Conservation (phyloP, 2,329 filamentous ascomycete genomes). For the Beauveria varroae region DNA sequence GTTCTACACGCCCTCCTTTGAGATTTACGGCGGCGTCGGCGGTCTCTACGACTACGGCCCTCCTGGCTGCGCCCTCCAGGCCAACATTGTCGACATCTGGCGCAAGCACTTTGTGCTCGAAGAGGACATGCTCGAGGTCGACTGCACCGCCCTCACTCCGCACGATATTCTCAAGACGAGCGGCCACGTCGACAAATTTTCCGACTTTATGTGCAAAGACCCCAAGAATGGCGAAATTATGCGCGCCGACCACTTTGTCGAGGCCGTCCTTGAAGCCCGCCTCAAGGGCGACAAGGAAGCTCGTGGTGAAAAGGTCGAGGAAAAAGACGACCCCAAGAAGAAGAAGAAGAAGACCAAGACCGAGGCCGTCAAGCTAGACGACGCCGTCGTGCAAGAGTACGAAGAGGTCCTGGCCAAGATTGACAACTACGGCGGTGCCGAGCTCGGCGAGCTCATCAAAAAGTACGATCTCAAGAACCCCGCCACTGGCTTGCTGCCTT, state of each 20-base stretch:
- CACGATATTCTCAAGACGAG: slow-evolving; percentile 90
- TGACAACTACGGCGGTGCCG: slow-evolving; percentile 85
- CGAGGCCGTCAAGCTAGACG: slow-evolving; percentile 77
- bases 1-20: slow-evolving; percentile 94
- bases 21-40: slow-evolving; percentile 85
- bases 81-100: slow-evolving; percentile 84
- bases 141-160: slow-evolving; percentile 90
- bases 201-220: slow-evolving; percentile 99
- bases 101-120: slow-evolving; percentile 87
- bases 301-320: slow-evolving; percentile 71
- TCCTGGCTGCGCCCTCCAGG: slow-evolving; percentile 76
- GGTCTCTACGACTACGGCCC: slow-evolving; percentile 93
- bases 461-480: slow-evolving; percentile 92
- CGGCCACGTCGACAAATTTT: slow-evolving; percentile 96
- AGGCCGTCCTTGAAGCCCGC: slow-evolving; percentile 81
- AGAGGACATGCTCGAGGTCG: slow-evolving; percentile 92
- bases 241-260: slow-evolving; percentile 91
- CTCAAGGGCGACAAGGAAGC: slow-evolving; percentile 90
- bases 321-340: slow-evolving; percentile 62
- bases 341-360: slow-evolving; percentile 89
- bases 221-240: slow-evolving; percentile 96
- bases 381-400: slow-evolving; percentile 80
- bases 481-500: slow-evolving; percentile 65
- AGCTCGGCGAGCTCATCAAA: slow-evolving; percentile 79
- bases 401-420: slow-evolving; percentile 86